phyloP scores from a whole-genome alignment of 2,329 filamentous ascomycete genomes.

The Fusarium humuli region DNA sequence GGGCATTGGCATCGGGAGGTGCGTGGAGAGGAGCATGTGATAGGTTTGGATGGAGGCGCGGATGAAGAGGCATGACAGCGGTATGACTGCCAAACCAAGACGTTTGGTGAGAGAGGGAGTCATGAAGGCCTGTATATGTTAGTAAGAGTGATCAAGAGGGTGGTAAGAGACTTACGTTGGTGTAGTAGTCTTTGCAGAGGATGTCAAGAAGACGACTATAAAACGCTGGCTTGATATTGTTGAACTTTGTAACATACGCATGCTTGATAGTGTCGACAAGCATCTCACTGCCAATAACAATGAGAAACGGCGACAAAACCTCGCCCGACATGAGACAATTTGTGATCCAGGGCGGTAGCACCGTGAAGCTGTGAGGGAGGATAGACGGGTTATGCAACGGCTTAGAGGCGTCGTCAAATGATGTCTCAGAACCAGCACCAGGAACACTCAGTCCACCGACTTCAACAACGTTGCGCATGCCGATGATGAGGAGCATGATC shows the following conservation, averaged over 20 bases:
- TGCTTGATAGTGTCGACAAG: constrained; percentile 97
- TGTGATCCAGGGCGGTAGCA: constrained; percentile 78
- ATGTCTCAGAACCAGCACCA: constrained; percentile 62
- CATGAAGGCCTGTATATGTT: constrained; percentile 73
- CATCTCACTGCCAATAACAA: constrained; percentile 97
- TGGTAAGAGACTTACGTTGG: constrained; percentile 80
- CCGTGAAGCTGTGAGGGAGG: constrained; percentile 89
- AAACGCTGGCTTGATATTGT: constrained; percentile 91
- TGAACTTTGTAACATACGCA: constrained; percentile 98
- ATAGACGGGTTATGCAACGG: constrained; percentile 78
- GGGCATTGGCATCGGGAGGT: constrained; percentile 79
- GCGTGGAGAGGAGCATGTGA: constrained; percentile 94
- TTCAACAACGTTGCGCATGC: constrained; percentile 94
- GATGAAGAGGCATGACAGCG: constrained; percentile 94
- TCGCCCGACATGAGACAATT: constrained; percentile 74
- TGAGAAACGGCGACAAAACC: constrained; percentile 89
- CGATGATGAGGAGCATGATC: constrained; percentile 97
- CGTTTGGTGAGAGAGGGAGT: constrained; percentile 91
- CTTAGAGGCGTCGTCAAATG: constrained; percentile 62
- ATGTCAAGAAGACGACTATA: constrained; percentile 94
- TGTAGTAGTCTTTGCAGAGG: constrained; percentile 97
- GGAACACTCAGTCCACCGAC: constrained; percentile 83
- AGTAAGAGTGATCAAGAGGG: no score
- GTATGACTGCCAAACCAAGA: constrained; percentile 90
- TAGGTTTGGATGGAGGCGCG: constrained; percentile 95